These are phyloP conservation scores for Dictyostelium brefeldianum DNA, from an alignment of 78 protist genomes.

Conservation along the genomic window DNA sequence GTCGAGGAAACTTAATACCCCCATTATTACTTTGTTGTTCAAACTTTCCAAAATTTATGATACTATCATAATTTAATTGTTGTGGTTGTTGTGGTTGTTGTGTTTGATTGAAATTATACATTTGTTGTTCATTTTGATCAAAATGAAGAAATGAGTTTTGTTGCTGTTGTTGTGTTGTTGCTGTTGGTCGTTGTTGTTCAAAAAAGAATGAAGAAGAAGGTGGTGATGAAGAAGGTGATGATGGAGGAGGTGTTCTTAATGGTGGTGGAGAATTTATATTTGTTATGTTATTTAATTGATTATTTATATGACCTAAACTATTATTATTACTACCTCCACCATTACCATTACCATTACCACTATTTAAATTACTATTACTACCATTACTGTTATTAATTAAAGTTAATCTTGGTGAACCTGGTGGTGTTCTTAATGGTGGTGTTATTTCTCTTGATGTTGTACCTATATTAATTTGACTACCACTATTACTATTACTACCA, in stretches of 20 bases:
- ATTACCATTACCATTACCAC: not conserved
- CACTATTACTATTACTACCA: not conserved
- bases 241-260: conserved; percentile 4
- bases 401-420: conserved; percentile 48
- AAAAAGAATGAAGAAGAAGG: conserved; percentile 17
- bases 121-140: not conserved
- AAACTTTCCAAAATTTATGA: not conserved
- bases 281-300: not conserved
- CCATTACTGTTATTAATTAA: not conserved
- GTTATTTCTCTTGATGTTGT: conserved; percentile 14
- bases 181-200: too few relatives aligned
- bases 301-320: not conserved
- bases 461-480: not conserved
- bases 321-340: not conserved
- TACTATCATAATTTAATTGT: not conserved
- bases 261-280: not conserved
- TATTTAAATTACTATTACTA: not conserved
- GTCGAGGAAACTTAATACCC: conserved; percentile 6
- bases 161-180: not conserved
- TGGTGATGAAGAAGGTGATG: conserved; percentile 22
- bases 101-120: not conserved
- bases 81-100: not conserved
- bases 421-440: conserved; percentile 76
- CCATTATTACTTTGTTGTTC: not conserved
- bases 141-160: too few relatives aligned